A percentile compares a stretch with the other conserved stretches of the same genome.
Evolutionary conservation across 1,284 basidiomycete species (phyloP).

Genomic region (Melanopsichium pennsylvanicum): DNA sequence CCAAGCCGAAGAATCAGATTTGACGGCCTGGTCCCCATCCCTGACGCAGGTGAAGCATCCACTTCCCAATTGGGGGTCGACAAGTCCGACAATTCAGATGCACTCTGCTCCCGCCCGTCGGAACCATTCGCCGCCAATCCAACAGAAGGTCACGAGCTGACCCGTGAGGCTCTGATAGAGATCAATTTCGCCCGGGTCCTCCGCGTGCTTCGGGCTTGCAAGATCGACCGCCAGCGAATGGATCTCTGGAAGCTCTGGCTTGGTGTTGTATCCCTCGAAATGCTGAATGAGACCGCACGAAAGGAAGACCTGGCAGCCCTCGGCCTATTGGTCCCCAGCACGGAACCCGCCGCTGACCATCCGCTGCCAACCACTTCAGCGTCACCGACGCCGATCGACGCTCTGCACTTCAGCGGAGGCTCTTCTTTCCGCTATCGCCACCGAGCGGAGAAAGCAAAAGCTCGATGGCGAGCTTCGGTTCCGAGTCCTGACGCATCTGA

Average conservation of each 20-base stretch:
- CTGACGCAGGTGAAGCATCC: neutral
- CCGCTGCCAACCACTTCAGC: neutral
- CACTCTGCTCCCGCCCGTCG: neutral
- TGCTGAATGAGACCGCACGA: conserved; percentile 21
- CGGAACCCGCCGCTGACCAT: conserved; percentile 3
- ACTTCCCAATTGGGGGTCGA: neutral
- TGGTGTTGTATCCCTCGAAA: conserved; percentile 39
- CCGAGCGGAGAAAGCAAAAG: conserved; percentile 24
- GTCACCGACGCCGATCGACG: conserved; percentile 1
- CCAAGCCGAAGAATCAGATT: conserved; percentile 16
- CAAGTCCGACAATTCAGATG: neutral
- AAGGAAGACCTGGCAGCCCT: conserved; percentile 33
- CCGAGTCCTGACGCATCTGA: conserved; percentile 42
- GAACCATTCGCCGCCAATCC: conserved; percentile 17
- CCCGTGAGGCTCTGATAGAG: conserved; percentile 58
- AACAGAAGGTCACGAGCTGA: conserved; percentile 40
- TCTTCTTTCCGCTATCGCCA: conserved; percentile 37
- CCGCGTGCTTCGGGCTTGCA: conserved; percentile 55
- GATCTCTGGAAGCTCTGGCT: conserved; percentile 63
- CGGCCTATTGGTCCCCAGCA: conserved; percentile 10
- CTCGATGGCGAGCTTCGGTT: conserved; percentile 34
- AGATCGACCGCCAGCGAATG: conserved; percentile 56
- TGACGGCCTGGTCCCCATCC: conserved; percentile 1
- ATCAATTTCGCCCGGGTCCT: conserved; percentile 55
- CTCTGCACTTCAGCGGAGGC: conserved; percentile 30